A percentile compares a stretch with the other conserved stretches of the same genome.
Evolutionary conservation across 345 rosid genomes (phyloP).

Genomic region (Rhodamnia argentea): DNA sequence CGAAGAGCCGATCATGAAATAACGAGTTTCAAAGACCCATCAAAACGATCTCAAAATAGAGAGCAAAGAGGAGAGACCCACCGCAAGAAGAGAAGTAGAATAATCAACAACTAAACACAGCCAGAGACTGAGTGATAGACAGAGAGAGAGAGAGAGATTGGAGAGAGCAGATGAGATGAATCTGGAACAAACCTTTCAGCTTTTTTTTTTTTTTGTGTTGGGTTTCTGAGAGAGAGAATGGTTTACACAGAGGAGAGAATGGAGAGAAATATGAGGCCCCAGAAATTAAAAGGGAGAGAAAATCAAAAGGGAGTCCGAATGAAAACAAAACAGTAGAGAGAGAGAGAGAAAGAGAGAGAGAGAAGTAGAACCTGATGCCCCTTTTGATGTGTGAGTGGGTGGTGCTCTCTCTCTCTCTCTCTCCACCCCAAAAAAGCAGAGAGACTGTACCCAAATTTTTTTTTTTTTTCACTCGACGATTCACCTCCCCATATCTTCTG

Average conservation of each 20-base stretch:
- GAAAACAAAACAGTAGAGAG: not conserved
- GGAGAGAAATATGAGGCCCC: not conserved
- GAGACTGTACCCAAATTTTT: not conserved
- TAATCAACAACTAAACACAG: not conserved
- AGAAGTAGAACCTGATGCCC: too few relatives aligned
- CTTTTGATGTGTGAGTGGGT: too few relatives aligned
- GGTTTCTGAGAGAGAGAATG: not conserved
- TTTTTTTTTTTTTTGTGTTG: not conserved
- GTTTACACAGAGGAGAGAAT: not conserved
- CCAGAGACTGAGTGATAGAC: not conserved
- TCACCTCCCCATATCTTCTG: conserved; percentile 1
- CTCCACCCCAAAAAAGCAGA: conserved; percentile 17
- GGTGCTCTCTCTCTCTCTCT: not conserved
- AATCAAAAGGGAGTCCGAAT: not conserved
- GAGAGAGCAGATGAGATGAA: not conserved
- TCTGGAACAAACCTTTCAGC: not conserved
- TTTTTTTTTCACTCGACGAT: not conserved
- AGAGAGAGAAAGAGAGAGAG: conserved; percentile 2
- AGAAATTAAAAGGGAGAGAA: not conserved
- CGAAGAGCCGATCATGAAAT: not conserved
- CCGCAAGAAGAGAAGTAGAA: not conserved
- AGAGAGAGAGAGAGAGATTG: not conserved
- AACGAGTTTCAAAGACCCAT: not conserved
- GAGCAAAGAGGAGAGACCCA: not conserved
- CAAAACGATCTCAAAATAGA: not conserved